Base-by-base conservation (phyloP, 805 yeast species). In the Yarrowia bubula region DNA sequence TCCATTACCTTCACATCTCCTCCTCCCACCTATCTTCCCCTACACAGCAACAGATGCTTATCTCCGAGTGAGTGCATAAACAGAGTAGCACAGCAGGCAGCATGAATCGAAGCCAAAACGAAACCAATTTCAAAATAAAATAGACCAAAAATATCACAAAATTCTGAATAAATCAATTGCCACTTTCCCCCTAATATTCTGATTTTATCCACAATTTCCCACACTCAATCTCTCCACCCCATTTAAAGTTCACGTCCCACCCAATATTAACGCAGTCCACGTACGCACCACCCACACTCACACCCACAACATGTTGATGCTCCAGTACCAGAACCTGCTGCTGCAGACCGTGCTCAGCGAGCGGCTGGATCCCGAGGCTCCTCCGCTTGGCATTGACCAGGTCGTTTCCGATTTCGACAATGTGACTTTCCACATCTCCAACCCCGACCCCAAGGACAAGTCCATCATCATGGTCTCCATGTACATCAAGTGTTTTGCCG, bases 391-490 rank as follows among this genome's bases (percentile, higher is more conserved):
- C 43, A 80, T 91, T 68, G 98, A 95, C 77, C 85, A 98, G 75
- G 86, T 93, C 68, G 84, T 95, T 68, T 87, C 96, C 43, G 99
- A 95, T 79, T 95, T 95, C 71, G 99, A 95, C 76, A 91, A 91
- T 78, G 96, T 97, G 58, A 89, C 95, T 35, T 92, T 89, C 77
- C 98, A 93, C 76, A 80, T 95, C 67, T 88, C 96, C 55, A 93
- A 96, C n/a, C 90, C 92, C 2, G 92, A 86, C 69, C 61, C 61
- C 61, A 44, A 58, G 43, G 80, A 85, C 67, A 90, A 88, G 77
- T 75, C 86, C 39, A 71, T 83, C 74, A 76, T 91, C 66, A 78
- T 88, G 68, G 78, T 91, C 31, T 88, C 95, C 28, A 79, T 91
- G 62, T 84, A 82, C 68, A 84, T 90, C 75, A 89, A 87, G 75